phyloP scores from a whole-genome alignment of 441 rosid genomes.

The Isatis lusitanica region DNA sequence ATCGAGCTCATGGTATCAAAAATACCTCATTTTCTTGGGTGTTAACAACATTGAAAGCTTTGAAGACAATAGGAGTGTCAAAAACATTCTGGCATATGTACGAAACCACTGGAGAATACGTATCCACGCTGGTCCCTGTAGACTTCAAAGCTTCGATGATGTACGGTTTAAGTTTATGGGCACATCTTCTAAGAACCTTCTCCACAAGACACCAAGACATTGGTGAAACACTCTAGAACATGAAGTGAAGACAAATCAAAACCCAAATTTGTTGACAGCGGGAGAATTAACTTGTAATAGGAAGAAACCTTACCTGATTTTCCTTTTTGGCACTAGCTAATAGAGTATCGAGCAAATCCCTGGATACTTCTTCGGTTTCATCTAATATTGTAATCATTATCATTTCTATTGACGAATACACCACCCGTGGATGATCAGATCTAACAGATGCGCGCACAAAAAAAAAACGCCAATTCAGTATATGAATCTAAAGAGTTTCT shows the following conservation, averaged over 20 bases:
- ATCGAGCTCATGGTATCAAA: slow-evolving; percentile 8
- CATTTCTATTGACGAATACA: slow-evolving; percentile 62
- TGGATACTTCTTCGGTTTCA: slow-evolving; percentile 66
- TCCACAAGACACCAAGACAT: slow-evolving; percentile 62
- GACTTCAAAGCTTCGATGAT: slow-evolving; percentile 58
- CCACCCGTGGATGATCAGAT: slow-evolving; percentile 54
- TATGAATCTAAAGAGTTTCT: slow-evolving; percentile 25
- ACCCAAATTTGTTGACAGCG: slow-evolving; percentile 14
- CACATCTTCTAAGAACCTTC: slow-evolving; percentile 61
- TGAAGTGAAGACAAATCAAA: slow-evolving; percentile 12
- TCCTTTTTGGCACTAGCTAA: slow-evolving; percentile 64
- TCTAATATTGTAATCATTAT: slow-evolving; percentile 65
- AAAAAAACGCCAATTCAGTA: slow-evolving; percentile 26
- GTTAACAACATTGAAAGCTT: slow-evolving; percentile 27
- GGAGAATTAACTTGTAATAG: slow-evolving; percentile 11
- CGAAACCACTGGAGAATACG: slow-evolving; percentile 62
- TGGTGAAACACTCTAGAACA: slow-evolving; percentile 54
- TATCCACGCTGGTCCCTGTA: slow-evolving; percentile 44
- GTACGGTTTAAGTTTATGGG: slow-evolving; percentile 56
- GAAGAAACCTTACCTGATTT: slow-evolving; percentile 50
- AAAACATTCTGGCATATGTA: slow-evolving; percentile 45
- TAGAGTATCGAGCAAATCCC: slow-evolving; percentile 55
- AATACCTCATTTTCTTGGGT: slow-evolving; percentile 52
- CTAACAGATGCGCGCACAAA: slow-evolving; percentile 36
- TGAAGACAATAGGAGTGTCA: slow-evolving; percentile 17